These are phyloP conservation scores for Lathyrus tuberosus DNA, from an alignment of 306 rosid genomes.

Conservation along the genomic window DNA sequence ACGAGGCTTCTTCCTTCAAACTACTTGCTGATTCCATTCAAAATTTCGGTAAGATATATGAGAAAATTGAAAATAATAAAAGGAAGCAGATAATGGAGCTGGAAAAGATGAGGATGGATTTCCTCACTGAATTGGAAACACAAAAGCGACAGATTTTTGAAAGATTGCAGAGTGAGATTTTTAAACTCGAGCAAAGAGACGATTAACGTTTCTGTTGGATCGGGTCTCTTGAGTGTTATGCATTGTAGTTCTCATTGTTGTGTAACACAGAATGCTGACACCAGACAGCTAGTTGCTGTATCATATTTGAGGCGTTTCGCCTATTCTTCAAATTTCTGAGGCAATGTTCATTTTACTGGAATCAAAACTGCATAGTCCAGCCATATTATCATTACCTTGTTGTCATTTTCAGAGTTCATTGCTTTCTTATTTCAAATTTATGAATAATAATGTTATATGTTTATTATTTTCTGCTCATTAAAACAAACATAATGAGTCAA, in stretches of 20 bases:
- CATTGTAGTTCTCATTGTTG: constrained; percentile 40
- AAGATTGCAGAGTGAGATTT: constrained; percentile 73
- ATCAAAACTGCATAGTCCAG: too few relatives aligned
- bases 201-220: constrained; percentile 63
- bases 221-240: constrained; percentile 48
- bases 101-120: constrained; percentile 90
- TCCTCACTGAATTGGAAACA: constrained; percentile 73
- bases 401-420: constrained; percentile 21
- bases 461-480: constrained; percentile 1
- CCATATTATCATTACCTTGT: constrained; percentile 1
- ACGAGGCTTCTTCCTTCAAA: constrained; percentile 60
- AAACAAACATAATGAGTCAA: neutral
- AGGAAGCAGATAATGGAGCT: constrained; percentile 78
- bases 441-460: constrained; percentile 17
- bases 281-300: constrained; percentile 51
- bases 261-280: constrained; percentile 43
- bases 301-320: neutral
- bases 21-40: constrained; percentile 78
- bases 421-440: constrained; percentile 22
- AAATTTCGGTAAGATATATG: constrained; percentile 75
- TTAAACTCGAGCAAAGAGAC: constrained; percentile 53
- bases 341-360: too few relatives aligned
- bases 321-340: too few relatives aligned
- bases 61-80: constrained; percentile 69
- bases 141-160: constrained; percentile 75